phyloP scores from a whole-genome alignment of 2,329 filamentous ascomycete genomes.

The Phialocephala subalpina region DNA sequence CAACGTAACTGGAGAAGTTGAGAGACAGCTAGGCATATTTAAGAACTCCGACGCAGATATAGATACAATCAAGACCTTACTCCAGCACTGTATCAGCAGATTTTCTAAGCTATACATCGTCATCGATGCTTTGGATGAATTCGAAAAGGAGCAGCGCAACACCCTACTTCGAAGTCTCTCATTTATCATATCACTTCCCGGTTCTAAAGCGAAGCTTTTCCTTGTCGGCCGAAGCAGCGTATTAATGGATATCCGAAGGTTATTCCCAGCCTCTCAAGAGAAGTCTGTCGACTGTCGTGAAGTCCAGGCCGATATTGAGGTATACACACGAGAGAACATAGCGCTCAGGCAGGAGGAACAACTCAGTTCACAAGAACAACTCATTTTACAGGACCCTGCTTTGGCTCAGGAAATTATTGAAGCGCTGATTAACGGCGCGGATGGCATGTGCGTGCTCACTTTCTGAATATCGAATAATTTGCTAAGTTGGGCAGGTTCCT shows the following conservation, averaged over 20 bases:
- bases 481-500: conserved; percentile 46
- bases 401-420: conserved; percentile 37
- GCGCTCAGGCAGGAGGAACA: conserved; percentile 21
- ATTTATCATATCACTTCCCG: conserved; percentile 17
- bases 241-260: conserved; percentile 17
- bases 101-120: conserved; percentile 36
- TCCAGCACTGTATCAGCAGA: conserved; percentile 20
- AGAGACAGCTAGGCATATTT: conserved; percentile 23
- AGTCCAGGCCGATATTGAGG: conserved; percentile 25
- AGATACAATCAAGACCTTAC: conserved; percentile 19
- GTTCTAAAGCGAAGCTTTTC: conserved; percentile 38
- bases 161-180: conserved; percentile 30
- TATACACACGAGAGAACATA: conserved; percentile 25
- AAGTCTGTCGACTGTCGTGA: conserved; percentile 22
- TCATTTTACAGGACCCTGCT: conserved; percentile 26
- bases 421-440: conserved; percentile 40
- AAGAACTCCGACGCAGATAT: conserved; percentile 17
- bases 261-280: conserved; percentile 19
- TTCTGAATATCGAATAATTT: conserved; percentile 14
- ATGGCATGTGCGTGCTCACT: conserved; percentile 46
- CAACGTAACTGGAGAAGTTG: conserved; percentile 18
- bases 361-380: conserved; percentile 4
- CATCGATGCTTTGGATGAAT: conserved; percentile 48
- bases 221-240: conserved; percentile 30
- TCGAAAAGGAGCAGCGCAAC: conserved; percentile 36